These are phyloP conservation scores for Fereydounia khargensis DNA, from an alignment of 1,284 basidiomycete genomes.

Conservation along the genomic window DNA sequence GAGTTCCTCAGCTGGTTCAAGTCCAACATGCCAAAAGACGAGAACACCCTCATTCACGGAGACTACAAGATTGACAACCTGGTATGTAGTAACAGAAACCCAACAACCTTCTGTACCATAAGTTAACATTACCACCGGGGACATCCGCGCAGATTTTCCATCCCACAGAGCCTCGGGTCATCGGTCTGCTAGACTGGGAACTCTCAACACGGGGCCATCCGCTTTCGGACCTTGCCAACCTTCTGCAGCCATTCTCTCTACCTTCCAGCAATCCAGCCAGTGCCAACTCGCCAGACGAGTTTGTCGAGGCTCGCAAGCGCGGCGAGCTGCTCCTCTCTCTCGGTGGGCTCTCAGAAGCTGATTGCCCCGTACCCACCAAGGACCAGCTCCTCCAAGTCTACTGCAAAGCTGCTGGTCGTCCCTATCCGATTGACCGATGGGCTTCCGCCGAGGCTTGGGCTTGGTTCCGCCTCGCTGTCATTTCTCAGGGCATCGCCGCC, in stretches of 20 bases:
- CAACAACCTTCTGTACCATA: too few relatives aligned
- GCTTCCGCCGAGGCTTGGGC: slow-evolving; percentile 80
- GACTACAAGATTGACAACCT: slow-evolving; percentile 97
- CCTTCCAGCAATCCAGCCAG: slow-evolving; percentile 7
- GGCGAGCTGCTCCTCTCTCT: slow-evolving; percentile 34
- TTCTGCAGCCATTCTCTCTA: slow-evolving; percentile 67
- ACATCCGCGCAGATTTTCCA: slow-evolving; percentile 75
- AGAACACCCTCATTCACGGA: slow-evolving; percentile 75
- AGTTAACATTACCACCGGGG: too few relatives aligned
- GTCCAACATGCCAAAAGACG: slow-evolving; percentile 69
- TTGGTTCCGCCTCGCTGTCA: slow-evolving; percentile 81
- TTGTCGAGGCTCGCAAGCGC: slow-evolving; percentile 2
- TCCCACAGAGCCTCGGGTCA: slow-evolving; percentile 82
- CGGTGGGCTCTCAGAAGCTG: slow-evolving; percentile 60
- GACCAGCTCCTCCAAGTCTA: slow-evolving; percentile 75
- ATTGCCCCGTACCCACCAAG: slow-evolving; percentile 64
- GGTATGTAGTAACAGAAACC: too few relatives aligned
- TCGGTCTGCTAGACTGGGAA: slow-evolving; percentile 96
- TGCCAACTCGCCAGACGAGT: slow-evolving; percentile 14
- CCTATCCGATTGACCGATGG: slow-evolving; percentile 74
- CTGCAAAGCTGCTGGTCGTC: slow-evolving; percentile 65
- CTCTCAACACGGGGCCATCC: slow-evolving; percentile 69
- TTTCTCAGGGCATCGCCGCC: slow-evolving; percentile 89
- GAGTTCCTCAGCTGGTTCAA: slow-evolving; percentile 77
- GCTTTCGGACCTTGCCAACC: slow-evolving; percentile 85